Evolutionary conservation across 2,329 filamentous ascomycete species (phyloP), one percentile per base, ranked within the genome.

Genomic region (Phialophora tarda): DNA sequence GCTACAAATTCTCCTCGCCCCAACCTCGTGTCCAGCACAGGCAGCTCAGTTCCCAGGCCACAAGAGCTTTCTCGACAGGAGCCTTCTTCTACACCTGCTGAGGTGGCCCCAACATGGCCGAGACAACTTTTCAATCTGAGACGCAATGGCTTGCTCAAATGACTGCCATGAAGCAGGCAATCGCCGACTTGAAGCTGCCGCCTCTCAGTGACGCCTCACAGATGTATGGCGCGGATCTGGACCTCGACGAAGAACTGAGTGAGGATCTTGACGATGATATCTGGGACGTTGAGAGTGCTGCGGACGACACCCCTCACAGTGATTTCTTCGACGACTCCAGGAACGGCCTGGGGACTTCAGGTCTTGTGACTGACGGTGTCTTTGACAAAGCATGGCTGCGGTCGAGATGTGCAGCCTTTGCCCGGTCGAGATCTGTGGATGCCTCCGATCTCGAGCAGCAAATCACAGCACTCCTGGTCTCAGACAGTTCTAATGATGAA

Each of bases 141-240:
- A 81, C 83, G 53, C 85, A 91, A 85, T 98, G 95, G 95, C 88
- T 94, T 71, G 85, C 88, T 66, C 92, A 97, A 77, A 87, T 96
- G 73, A 86, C 88, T 30, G 88, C 90, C 34, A 98, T 99, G 95
- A 89, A 90, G 75, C 86, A 90, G 67, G 92, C 93, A 51, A 87
- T 98, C 65, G 91, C 90, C 50, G 86, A 90, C 24, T 82, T 97
- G 60, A 85, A 87, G 64, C 77, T 88, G 55, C 82, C 84, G 26
- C 72, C 78, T 54, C 73, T 78, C 44, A 82, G 84, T 69, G 77
- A 81, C 32, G 77, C 80, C 53, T 75, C 79, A 47, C 80, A 81
- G 55, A 76, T 80, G 56, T 87, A 88, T 73, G 85, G 83, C 21
- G 80, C 84, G 12, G 84, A 88, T 62, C 69, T 81, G 24, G 78